Evolutionary conservation across 768 basidiomycete species (phyloP).

Genomic region (Holtermannia corniformis): DNA sequence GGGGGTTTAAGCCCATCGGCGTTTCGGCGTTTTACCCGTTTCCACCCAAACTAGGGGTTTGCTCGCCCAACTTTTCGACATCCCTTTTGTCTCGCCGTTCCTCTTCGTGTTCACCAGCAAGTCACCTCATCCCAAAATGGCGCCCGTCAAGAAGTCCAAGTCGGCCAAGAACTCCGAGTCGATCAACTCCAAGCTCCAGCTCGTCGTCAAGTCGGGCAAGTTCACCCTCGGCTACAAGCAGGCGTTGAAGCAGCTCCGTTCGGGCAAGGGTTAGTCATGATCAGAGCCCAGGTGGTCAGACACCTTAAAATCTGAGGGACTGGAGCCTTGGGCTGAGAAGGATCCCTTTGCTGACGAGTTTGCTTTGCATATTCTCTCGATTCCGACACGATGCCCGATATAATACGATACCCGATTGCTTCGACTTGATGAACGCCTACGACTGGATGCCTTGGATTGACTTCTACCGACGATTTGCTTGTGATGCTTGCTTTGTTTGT

Average conservation of each 20-base stretch:
- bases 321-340: slow-evolving; percentile 71
- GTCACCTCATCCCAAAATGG: too few species aligned
- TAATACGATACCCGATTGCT: not conserved
- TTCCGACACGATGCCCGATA: slow-evolving; percentile 1
- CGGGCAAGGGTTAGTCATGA: slow-evolving; percentile 74
- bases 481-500: not conserved
- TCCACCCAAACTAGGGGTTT: too few species aligned
- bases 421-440: slow-evolving; percentile 9
- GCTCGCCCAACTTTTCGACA: too few species aligned
- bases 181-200: slow-evolving; percentile 74
- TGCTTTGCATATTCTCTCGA: slow-evolving; percentile 27
- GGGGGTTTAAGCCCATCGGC: too few species aligned
- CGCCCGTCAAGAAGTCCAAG: slow-evolving; percentile 92
- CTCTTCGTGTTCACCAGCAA: too few species aligned
- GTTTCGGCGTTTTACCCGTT: not conserved
- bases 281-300: not conserved
- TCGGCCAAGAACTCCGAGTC: slow-evolving; percentile 86
- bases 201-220: slow-evolving; percentile 98
- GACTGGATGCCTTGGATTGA: slow-evolving; percentile 2
- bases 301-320: slow-evolving; percentile 8
- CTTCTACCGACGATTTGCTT: not conserved
- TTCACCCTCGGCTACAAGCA: slow-evolving; percentile 97
- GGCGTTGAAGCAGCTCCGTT: slow-evolving; percentile 95
- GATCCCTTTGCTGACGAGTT: slow-evolving; percentile 70
- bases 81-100: too few species aligned